These are phyloP conservation scores for Fomitopsis serialis DNA, from an alignment of 768 basidiomycete species.

Conservation along the genomic window DNA sequence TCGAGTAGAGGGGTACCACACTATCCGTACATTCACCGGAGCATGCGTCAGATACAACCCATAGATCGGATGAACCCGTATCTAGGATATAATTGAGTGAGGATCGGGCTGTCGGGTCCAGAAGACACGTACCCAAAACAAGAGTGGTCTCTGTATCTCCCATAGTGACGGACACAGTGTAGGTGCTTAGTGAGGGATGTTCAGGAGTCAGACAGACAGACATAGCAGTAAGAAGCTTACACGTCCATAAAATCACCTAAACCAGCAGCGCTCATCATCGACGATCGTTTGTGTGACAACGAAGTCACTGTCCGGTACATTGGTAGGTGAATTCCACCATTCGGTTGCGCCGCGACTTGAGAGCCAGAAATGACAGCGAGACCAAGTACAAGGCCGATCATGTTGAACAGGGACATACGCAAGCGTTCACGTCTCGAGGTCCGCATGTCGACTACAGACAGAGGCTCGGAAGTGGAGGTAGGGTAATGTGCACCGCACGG, in stretches of 20 bases:
- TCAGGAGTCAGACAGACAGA: neutral
- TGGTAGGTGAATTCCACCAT: conserved; percentile 10
- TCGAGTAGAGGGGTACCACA: conserved; percentile 44
- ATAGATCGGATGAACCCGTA: conserved; percentile 75
- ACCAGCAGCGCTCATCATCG: conserved; percentile 36
- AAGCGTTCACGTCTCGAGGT: too few species aligned
- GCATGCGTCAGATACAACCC: conserved; percentile 63
- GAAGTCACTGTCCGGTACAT: conserved; percentile 1
- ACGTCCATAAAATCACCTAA: conserved; percentile 60
- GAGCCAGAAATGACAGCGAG: neutral
- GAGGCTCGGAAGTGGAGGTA: too few species aligned
- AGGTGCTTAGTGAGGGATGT: conserved; percentile 38
- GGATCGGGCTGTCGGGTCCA: neutral
- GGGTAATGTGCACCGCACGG: too few species aligned
- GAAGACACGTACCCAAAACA: conserved; percentile 46
- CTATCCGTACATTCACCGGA: conserved; percentile 32
- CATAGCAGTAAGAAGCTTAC: conserved; percentile 33
- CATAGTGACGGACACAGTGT: conserved; percentile 54
- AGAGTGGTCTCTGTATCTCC: conserved; percentile 49
- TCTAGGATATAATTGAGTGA: conserved; percentile 34
- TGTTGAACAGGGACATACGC: neutral
- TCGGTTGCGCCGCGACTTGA: neutral
- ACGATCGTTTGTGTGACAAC: conserved; percentile 10
- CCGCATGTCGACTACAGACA: too few species aligned
- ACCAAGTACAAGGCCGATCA: neutral